Evolutionary conservation across 2,329 filamentous ascomycete species (phyloP).

Genomic region (Lasiodiplodia hormozganensis): DNA sequence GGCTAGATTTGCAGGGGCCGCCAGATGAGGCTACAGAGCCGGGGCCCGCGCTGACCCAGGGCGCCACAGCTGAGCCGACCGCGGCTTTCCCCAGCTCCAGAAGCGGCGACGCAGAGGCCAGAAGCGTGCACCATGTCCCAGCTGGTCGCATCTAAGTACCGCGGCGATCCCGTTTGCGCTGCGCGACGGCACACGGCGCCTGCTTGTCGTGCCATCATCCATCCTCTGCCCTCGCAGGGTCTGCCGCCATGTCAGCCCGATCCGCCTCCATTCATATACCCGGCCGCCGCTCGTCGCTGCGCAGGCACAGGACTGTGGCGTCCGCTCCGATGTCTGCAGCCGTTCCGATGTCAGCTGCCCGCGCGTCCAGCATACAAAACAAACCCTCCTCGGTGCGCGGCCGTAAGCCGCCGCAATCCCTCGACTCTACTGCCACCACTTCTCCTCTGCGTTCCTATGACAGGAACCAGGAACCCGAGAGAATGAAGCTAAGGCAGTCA

Average conservation of each 20-base stretch:
- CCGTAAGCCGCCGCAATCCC: conserved; percentile 17
- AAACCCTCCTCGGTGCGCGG: conserved; percentile 3
- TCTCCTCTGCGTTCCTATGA: conserved; percentile 4
- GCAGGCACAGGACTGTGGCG: conserved; percentile 3
- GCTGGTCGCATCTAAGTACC: background rate
- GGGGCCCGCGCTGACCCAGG: background rate
- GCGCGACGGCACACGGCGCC: conserved; percentile 21
- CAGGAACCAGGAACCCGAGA: background rate
- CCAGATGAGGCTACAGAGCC: conserved; percentile 8
- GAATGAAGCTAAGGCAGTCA: conserved; percentile 24
- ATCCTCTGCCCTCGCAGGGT: background rate
- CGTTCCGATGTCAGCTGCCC: conserved; percentile 3
- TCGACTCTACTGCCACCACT: background rate
- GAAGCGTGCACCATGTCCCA: background rate
- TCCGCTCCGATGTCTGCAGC: background rate
- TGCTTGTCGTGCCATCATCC: conserved; percentile 22
- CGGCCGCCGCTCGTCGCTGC: conserved; percentile 26
- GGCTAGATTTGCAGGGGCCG: background rate
- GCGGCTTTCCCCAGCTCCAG: conserved; percentile 14
- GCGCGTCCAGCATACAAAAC: conserved; percentile 10
- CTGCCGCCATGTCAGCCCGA: conserved; percentile 20
- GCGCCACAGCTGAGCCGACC: conserved; percentile 12
- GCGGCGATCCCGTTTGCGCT: conserved; percentile 4
- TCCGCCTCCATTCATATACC: conserved; percentile 30
- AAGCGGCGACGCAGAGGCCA: background rate